Evolutionary conservation across 1,284 basidiomycete genomes (phyloP).

Genomic region (Xerocomus amazonicus): DNA sequence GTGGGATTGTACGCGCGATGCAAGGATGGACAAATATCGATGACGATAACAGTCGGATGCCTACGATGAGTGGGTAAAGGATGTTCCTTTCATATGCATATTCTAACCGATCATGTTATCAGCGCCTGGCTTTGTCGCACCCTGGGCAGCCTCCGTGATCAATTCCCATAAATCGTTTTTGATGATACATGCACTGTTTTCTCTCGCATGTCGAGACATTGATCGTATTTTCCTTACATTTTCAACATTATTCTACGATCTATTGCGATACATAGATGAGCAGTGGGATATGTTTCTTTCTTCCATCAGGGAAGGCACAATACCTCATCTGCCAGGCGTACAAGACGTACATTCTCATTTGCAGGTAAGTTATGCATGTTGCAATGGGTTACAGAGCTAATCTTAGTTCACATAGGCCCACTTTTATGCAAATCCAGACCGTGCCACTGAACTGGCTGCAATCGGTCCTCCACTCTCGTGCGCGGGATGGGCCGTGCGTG

Average conservation of each 20-base stretch:
- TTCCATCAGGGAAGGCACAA: constrained; percentile 6
- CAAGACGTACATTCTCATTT: constrained; percentile 5
- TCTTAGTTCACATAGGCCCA: background rate
- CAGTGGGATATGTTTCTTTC: constrained; percentile 11
- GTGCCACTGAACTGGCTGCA: constrained; percentile 8
- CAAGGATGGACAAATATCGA: constrained; percentile 1
- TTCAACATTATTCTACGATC: constrained; percentile 5
- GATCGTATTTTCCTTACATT: constrained; percentile 2
- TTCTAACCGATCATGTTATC: background rate
- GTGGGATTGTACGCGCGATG: background rate
- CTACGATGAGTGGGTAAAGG: background rate
- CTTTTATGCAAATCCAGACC: constrained; percentile 3
- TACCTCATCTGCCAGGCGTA: constrained; percentile 12
- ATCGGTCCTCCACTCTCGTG: constrained; percentile 11
- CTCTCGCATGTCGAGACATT: constrained; percentile 4
- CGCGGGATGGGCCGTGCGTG: constrained; percentile 11
- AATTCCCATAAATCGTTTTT: constrained; percentile 7
- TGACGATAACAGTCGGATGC: background rate
- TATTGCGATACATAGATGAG: constrained; percentile 10
- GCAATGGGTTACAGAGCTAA: background rate
- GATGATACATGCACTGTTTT: constrained; percentile 13
- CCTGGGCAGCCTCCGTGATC: constrained; percentile 6
- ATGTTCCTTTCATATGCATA: background rate
- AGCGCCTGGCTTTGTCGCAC: constrained; percentile 4
- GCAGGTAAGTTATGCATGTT: constrained; percentile 1